These are phyloP conservation scores for Clarireedia paspali DNA, from an alignment of 2,329 filamentous ascomycete species.

Conservation along the genomic window DNA sequence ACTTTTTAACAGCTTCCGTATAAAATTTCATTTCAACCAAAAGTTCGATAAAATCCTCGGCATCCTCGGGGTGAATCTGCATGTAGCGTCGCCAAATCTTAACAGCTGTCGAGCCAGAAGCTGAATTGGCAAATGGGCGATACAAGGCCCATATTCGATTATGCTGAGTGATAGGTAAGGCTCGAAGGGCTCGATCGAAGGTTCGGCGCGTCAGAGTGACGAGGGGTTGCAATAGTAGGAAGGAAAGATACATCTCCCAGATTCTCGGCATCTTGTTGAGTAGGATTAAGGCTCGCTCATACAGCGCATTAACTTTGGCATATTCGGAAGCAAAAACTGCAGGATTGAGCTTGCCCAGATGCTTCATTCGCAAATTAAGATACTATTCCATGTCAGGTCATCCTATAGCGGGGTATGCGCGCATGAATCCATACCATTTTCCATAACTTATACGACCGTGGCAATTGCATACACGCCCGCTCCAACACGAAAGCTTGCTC, in stretches of 20 bases:
- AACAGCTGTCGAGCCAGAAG: slow-evolving; percentile 81
- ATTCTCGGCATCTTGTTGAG: slow-evolving; percentile 98
- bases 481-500: slow-evolving; percentile 88
- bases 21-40: slow-evolving; percentile 75
- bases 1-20: slow-evolving; percentile 84
- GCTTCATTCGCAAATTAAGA: slow-evolving; percentile 73
- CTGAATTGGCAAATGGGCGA: slow-evolving; percentile 82
- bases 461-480: slow-evolving; percentile 80
- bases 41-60: slow-evolving; percentile 90
- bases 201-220: slow-evolving; percentile 79
- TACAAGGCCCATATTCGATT: slow-evolving; percentile 93
- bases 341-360: slow-evolving; percentile 76
- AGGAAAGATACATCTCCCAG: slow-evolving; percentile 95
- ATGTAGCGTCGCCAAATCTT: slow-evolving; percentile 95
- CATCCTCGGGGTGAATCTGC: slow-evolving; percentile 92
- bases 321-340: slow-evolving; percentile 74
- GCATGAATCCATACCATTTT: slow-evolving; percentile 58
- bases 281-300: slow-evolving; percentile 84
- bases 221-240: slow-evolving; percentile 84
- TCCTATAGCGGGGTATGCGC: neutral
- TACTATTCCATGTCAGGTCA: slow-evolving; percentile 48
- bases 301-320: slow-evolving; percentile 88
- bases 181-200: slow-evolving; percentile 87
- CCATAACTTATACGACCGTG: slow-evolving; percentile 96
- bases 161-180: slow-evolving; percentile 89